These are phyloP conservation scores for Saccharomycopsis amapae DNA, from an alignment of 805 yeast genomes.

Conservation along the genomic window DNA sequence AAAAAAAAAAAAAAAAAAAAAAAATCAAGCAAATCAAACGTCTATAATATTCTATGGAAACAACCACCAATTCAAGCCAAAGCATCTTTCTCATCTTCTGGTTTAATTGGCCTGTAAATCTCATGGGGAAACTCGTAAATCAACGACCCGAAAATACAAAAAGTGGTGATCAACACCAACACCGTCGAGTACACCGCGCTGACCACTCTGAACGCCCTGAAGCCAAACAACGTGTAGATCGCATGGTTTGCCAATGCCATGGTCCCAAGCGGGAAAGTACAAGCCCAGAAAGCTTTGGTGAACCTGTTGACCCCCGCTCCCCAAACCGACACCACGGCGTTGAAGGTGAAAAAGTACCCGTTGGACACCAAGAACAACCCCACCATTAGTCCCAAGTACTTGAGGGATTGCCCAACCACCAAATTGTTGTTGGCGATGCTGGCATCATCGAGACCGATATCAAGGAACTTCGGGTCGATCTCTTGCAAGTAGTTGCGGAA, in stretches of 20 bases:
- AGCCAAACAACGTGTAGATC: constrained; percentile 40
- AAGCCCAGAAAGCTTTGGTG: constrained; percentile 65
- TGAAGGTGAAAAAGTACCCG: constrained; percentile 51
- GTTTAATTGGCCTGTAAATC: not conserved
- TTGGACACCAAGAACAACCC: constrained; percentile 43
- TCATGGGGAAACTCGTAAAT: constrained; percentile 28
- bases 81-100: not conserved
- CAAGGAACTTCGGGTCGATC: constrained; percentile 22
- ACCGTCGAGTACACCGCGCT: constrained; percentile 53
- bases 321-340: constrained; percentile 33
- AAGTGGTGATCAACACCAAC: constrained; percentile 39
- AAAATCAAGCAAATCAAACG: not conserved
- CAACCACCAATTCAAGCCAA: not conserved
- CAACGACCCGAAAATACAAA: constrained; percentile 35
- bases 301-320: constrained; percentile 33
- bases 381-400: constrained; percentile 31
- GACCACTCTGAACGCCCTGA: constrained; percentile 54
- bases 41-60: too few species aligned
- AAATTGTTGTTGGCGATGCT: constrained; percentile 23
- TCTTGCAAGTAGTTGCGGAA: constrained; percentile 23
- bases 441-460: constrained; percentile 9
- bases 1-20: not conserved
- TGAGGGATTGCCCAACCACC: constrained; percentile 23
- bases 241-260: constrained; percentile 56
- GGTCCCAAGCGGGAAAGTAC: constrained; percentile 88